phyloP scores from a whole-genome alignment of 495 filamentous ascomycete genomes.

The Elaphomyces granulatus region DNA sequence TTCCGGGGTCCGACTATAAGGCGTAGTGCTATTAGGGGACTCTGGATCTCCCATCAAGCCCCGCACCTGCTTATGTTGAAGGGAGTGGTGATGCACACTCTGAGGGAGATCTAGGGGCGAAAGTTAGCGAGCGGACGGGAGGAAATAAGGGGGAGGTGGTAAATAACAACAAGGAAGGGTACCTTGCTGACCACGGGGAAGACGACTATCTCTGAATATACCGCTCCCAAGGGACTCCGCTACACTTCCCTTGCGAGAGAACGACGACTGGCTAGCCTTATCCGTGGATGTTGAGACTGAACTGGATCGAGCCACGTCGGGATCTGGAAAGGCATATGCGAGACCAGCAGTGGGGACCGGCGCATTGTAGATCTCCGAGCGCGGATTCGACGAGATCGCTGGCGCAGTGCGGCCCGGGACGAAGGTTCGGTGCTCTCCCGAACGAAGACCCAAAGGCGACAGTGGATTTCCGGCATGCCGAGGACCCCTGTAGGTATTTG shows the following conservation, averaged over 20 bases:
- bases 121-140: too few relatives aligned
- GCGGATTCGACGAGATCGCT: slow-evolving; percentile 60
- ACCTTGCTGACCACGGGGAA: slow-evolving; percentile 58
- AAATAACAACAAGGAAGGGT: slow-evolving; percentile 8
- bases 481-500: slow-evolving; percentile 46
- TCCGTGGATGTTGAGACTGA: slow-evolving; percentile 43
- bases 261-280: slow-evolving; percentile 17
- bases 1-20: slow-evolving; percentile 90
- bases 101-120: slow-evolving; percentile 28
- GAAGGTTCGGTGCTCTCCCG: slow-evolving; percentile 39
- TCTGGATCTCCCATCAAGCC: slow-evolving; percentile 51
- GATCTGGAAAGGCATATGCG: slow-evolving; percentile 71
- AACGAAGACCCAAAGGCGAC: slow-evolving; percentile 34
- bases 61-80: slow-evolving; percentile 60
- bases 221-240: slow-evolving; percentile 61
- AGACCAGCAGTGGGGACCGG: slow-evolving; percentile 70
- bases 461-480: slow-evolving; percentile 34
- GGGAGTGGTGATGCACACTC: slow-evolving; percentile 54
- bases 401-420: slow-evolving; percentile 50
- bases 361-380: slow-evolving; percentile 63
- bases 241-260: slow-evolving; percentile 56
- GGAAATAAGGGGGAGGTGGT: slow-evolving; percentile 18
- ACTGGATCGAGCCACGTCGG: slow-evolving; percentile 44
- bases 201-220: slow-evolving; percentile 50
- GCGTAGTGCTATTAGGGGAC: slow-evolving; percentile 40